Evolutionary conservation across 768 basidiomycete genomes (phyloP).

Genomic region (Trametes coccinea): DNA sequence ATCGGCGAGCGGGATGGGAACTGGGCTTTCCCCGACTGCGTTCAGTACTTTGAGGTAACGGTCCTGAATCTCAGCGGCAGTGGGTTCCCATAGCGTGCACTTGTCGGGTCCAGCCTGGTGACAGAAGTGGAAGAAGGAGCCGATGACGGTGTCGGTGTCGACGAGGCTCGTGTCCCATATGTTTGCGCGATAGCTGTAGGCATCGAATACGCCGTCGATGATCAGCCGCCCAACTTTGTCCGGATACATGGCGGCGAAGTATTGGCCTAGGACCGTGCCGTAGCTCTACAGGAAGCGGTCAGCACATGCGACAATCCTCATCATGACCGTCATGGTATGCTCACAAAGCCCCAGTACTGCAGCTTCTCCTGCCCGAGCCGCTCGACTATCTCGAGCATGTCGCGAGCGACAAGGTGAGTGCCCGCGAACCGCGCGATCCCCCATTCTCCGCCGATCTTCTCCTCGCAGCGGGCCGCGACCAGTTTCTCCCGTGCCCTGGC

Average conservation of each 20-base stretch:
- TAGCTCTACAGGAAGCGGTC: slow-evolving; percentile 16
- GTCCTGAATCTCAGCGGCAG: slow-evolving; percentile 20
- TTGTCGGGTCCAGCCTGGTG: slow-evolving; percentile 25
- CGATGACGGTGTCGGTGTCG: slow-evolving; percentile 28
- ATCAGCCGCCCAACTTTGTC: slow-evolving; percentile 34
- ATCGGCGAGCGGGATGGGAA: slow-evolving; percentile 10
- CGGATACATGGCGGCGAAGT: slow-evolving; percentile 35
- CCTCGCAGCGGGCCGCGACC: slow-evolving; percentile 12
- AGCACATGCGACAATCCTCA: too few species aligned
- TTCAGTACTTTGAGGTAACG: slow-evolving; percentile 18
- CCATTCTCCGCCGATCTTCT: slow-evolving; percentile 23
- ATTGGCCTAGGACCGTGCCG: slow-evolving; percentile 25
- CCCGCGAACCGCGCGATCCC: slow-evolving; percentile 27
- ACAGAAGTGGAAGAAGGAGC: slow-evolving; percentile 22
- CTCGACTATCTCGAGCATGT: slow-evolving; percentile 33
- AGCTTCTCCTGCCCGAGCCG: slow-evolving; percentile 32
- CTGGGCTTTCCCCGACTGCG: slow-evolving; percentile 2
- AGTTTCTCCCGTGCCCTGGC: slow-evolving; percentile 9
- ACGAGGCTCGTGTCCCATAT: slow-evolving; percentile 27
- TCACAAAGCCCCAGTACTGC: slow-evolving; percentile 34
- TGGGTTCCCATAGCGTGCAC: slow-evolving; percentile 30
- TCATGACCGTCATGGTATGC: background rate
- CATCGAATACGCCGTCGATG: slow-evolving; percentile 34
- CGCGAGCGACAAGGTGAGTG: slow-evolving; percentile 33
- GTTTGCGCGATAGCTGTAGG: slow-evolving; percentile 23